Conservation (phyloP, 1,284 basidiomycete species). For the Malassezia dermatis region DNA sequence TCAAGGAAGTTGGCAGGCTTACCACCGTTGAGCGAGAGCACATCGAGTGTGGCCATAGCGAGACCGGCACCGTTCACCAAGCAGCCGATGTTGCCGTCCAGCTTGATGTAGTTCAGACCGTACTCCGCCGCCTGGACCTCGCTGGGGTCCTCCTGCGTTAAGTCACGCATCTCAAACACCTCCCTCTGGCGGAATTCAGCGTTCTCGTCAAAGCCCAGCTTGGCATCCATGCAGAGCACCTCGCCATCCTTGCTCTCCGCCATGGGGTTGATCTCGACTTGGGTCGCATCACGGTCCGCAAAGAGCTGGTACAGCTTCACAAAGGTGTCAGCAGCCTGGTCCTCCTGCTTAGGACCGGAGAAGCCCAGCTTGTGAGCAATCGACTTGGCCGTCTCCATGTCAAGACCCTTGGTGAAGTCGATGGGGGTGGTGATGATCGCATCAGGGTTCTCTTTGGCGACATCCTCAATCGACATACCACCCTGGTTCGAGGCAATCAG, state of each 20-base stretch:
- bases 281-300: conserved; percentile 97
- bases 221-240: conserved; percentile 99
- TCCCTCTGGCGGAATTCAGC: conserved; percentile 94
- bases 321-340: conserved; percentile 83
- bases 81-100: conserved; percentile 94
- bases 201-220: conserved; percentile 98
- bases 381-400: conserved; percentile 61
- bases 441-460: conserved; percentile 87
- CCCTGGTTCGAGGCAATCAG: conserved; percentile 80
- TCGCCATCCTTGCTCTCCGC: conserved; percentile 86
- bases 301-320: conserved; percentile 90
- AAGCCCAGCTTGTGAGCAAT: conserved; percentile 88
- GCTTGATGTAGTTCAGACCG: conserved; percentile 97
- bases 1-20: conserved; percentile 98
- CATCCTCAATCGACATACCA: conserved; percentile 84
- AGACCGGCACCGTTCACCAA: conserved; percentile 97
- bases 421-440: conserved; percentile 96
- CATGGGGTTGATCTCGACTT: conserved; percentile 99
- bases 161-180: conserved; percentile 78
- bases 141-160: conserved; percentile 87
- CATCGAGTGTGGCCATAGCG: conserved; percentile 99
- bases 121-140: conserved; percentile 71
- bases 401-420: conserved; percentile 73
- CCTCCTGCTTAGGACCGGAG: conserved; percentile 61
- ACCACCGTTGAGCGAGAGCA: conserved; percentile 61